phyloP scores from a whole-genome alignment of 192 early-diverging fungal species.

The Podila horticola region DNA sequence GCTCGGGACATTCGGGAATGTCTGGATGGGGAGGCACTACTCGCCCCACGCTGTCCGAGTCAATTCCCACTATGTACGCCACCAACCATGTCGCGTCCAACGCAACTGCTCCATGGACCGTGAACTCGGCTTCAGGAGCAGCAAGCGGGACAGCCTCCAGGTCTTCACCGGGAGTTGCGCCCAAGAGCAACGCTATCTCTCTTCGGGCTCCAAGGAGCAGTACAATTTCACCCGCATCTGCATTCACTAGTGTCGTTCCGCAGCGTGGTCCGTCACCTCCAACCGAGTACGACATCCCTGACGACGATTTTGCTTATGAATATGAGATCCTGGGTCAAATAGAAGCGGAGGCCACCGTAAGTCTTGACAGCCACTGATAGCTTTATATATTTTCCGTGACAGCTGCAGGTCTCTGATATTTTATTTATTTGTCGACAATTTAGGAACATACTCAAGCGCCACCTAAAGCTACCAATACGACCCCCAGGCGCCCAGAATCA shows the following conservation, averaged over 20 bases:
- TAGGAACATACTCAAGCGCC: background rate
- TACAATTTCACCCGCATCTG: background rate
- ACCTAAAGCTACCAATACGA: background rate
- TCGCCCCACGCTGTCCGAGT: constrained; percentile 20
- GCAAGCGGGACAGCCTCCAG: background rate
- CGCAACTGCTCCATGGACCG: background rate
- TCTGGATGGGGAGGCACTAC: constrained; percentile 33
- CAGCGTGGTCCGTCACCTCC: background rate
- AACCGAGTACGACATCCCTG: background rate
- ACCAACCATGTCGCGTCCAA: background rate
- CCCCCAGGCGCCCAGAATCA: background rate
- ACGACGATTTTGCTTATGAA: constrained; percentile 25
- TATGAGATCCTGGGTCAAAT: constrained; percentile 9
- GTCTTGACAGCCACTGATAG: background rate
- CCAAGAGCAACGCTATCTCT: background rate
- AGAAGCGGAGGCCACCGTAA: constrained; percentile 6
- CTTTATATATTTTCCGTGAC: background rate
- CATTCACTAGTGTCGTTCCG: background rate
- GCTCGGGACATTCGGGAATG: background rate
- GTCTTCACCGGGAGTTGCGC: background rate
- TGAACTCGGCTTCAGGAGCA: background rate
- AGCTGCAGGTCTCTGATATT: background rate
- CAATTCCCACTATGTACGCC: background rate
- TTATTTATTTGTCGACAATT: background rate
- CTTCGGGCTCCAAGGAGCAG: background rate